Conservation (phyloP, 2,329 filamentous ascomycete species). For the Fusarium aywerte region DNA sequence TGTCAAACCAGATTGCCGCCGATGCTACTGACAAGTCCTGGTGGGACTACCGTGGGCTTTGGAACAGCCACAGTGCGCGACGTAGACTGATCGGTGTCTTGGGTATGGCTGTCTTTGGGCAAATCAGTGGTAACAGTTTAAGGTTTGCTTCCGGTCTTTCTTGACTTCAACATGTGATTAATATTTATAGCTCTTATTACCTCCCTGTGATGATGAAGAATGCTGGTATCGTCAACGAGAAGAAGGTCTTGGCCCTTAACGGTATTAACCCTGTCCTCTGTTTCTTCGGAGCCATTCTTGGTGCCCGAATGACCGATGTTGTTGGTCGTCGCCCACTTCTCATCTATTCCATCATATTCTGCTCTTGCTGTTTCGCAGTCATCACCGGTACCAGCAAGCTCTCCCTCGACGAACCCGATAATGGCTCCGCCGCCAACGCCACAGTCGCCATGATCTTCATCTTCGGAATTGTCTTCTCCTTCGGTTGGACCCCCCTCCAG, state of each 20-base stretch:
- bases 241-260: constrained; percentile 62
- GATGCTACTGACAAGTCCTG: constrained; percentile 65
- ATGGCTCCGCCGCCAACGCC: constrained; percentile 54
- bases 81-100: constrained; percentile 63
- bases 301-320: constrained; percentile 66
- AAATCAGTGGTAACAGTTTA: constrained; percentile 62
- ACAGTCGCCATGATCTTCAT: constrained; percentile 63
- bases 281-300: constrained; percentile 61
- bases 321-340: constrained; percentile 67
- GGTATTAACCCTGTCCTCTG: constrained; percentile 65
- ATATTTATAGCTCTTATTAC: constrained; percentile 59
- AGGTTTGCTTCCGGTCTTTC: constrained; percentile 10
- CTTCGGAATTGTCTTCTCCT: constrained; percentile 62
- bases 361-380: constrained; percentile 59
- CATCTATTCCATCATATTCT: constrained; percentile 59
- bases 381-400: constrained; percentile 61
- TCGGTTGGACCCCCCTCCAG: constrained; percentile 62
- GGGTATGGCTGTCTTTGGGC: constrained; percentile 63
- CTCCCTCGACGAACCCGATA: constrained; percentile 50
- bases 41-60: constrained; percentile 66
- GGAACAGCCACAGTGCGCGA: constrained; percentile 59
- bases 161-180: rapidly evolving
- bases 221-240: constrained; percentile 61
- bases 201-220: constrained; percentile 63
- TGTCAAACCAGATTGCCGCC: constrained; percentile 57